Evolutionary conservation across 805 yeast genomes (phyloP), one percentile per base, ranked within the genome.

Genomic region (Sugiyamaella boreocaroliniensis): DNA sequence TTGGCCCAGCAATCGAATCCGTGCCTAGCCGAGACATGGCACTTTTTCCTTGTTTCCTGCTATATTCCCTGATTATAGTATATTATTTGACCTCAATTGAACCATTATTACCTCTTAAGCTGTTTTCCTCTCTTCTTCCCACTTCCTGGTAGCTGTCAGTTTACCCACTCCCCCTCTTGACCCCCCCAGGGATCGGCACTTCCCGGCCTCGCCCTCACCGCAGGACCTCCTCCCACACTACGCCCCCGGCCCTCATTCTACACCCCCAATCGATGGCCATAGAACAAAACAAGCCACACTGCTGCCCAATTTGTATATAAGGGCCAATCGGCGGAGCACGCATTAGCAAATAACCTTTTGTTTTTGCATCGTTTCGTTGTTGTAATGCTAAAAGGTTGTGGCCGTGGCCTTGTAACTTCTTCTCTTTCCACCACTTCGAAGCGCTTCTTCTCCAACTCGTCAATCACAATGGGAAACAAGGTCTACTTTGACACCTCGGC

Each of bases 401-500:
- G 52, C 43, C 52, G 48, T 32, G 29, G 37, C 43, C 43, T 41
- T 41, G 45, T 48, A 18, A 16, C 48, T 20, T 47, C 44, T 42
- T 22, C 29, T 26, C 40, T 45, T 40, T 47, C 52, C 19, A 48
- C 40, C n/a, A 37, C 53, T 29, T 16, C 58, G 22, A 53, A 41
- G 43, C 32, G 60, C 43, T 44, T 49, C 12, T 52, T 59, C 37
- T 43, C 52, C 12, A 37, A 59, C 43, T 45, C 64, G n/a, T 20
- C 64, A 34, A 52, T 62, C 53, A 58, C 58, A 53, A 66, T 64
- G 68, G 64, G 67, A 50, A 61, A 61, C 63, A 61, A 81, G 69
- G 92, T 86, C 66, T 86, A 75, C 78, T 87, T 87, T 76, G 93
- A 86, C 70, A 80, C 85, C 66, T 79, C 90, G 67, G 86, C 85